phyloP scores from a whole-genome alignment of 441 rosid species.

The Sinapis alba region DNA sequence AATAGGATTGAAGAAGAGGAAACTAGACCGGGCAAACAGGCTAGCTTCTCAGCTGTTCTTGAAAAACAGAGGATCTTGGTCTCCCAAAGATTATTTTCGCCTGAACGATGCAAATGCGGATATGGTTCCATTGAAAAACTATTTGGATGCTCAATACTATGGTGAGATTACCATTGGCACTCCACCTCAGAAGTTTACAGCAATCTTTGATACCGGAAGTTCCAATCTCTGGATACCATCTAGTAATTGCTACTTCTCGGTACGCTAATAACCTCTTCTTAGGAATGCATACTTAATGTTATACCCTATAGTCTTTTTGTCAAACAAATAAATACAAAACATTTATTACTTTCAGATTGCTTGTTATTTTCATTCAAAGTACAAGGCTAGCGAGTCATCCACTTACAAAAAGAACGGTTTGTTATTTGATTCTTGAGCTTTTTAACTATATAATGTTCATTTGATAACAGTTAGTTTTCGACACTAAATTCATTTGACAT shows the following conservation, averaged over 20 bases:
- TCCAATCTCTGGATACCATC: constrained; percentile 84
- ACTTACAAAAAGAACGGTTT: constrained; percentile 66
- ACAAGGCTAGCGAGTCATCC: constrained; percentile 58
- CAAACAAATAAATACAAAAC: not conserved
- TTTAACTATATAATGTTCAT: not conserved
- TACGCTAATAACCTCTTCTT: constrained; percentile 12
- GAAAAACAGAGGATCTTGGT: constrained; percentile 42
- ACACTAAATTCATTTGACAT: not conserved
- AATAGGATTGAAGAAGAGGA: constrained; percentile 62
- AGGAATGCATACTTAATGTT: not conserved
- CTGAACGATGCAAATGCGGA: constrained; percentile 39
- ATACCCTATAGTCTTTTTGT: not conserved
- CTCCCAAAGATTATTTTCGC: constrained; percentile 36
- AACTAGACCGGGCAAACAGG: constrained; percentile 47
- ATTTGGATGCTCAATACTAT: constrained; percentile 72
- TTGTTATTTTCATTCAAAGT: constrained; percentile 71
- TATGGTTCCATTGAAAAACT: constrained; percentile 55
- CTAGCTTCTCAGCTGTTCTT: constrained; percentile 37
- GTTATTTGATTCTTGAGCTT: not conserved
- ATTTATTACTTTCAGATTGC: constrained; percentile 53
- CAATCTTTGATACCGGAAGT: constrained; percentile 72
- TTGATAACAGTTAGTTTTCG: not conserved
- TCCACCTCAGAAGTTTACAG: constrained; percentile 70
- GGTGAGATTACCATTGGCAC: constrained; percentile 67
- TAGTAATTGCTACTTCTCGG: constrained; percentile 63